Evolutionary conservation across 371 early-diverging fungal genomes (phyloP), one percentile per base, ranked within the genome.

Genomic region (Apophysomyces sp.): DNA sequence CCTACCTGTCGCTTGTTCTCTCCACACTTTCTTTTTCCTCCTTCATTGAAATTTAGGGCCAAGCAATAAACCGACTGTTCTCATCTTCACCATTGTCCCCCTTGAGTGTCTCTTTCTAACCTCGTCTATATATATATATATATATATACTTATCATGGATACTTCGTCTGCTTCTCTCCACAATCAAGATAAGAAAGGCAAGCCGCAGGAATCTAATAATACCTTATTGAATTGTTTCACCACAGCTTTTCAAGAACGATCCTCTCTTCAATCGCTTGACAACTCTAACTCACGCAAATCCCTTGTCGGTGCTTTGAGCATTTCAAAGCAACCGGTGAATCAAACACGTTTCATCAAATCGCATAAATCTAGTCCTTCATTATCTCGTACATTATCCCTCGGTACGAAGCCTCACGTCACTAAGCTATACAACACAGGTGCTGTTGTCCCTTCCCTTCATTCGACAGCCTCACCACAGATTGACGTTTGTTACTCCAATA

Each of bases 371-470:
- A 64, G 65, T 16, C 65, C 69, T 40, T 63, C 69, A 2, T 40
- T 68, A 11, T 63, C 68, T 32, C 68, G 68, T 21, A 59, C 55
- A 4, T 53, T 68, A 9, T 68, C 68, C 0, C 41, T 68, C 0
- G 65, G 69, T 7, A 29, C 55, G 27, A 68, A 68, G 27, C n/a
- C 57, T 9, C 61, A 63, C 55, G 65, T 68, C 31, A 68, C 69
- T 26, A 68, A 68, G n/a, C 52, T 68, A 3, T 68, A 68, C 58
- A 68, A 68, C 44, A 68, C 69, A 3, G 61, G 61, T 8, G 61
- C 60, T 41, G 40, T 57, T n/a, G 21, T 40, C 52, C 62, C 62
- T 44, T 62, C 62, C 5, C 39, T 37, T 29, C 44, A 55, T 27
- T 57, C 36, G 3, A 24, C 21, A 37, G 54, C 57, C 11, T 24